Base-by-base conservation (phyloP, 495 filamentous ascomycete genomes). In the Podospora didyma region DNA sequence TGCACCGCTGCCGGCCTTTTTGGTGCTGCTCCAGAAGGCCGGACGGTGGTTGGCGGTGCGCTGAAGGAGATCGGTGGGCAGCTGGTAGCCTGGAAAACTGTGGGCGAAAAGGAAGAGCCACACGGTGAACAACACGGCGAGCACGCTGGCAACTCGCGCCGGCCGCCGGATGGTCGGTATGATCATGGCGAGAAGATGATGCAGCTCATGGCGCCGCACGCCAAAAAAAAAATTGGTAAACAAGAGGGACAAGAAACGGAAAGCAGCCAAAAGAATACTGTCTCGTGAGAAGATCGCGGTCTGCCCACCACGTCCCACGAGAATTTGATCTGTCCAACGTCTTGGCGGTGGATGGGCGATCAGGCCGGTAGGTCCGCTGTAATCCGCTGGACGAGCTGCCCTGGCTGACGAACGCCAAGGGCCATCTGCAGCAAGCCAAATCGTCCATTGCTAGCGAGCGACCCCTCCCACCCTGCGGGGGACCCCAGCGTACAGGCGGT, bases 61-160 rank as follows among this genome's bases (percentile, higher is more conserved):
- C 23, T 52, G 46, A 28, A 57, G 24, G 17, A 53, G 16, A 45
- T 54, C 52, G 58, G 50, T 23, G 45, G 53, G 46, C 11, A 64
- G 23, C 51, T 28, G 28, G 22, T 34, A 23, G 34, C 46, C 24
- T n/a, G 48, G 59, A n/a, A 64, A 26, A 24, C 52, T n/a, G n/a
- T n/a, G n/a, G n/a, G n/a, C 55, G 51, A 42, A 12, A 21, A 61
- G 52, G 51, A 47, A 58, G 22, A 58, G 22, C 51, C 59, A 56
- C 42, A 61, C 26, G 20, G 52, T 58, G 31, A 51, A 48, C 24
- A 61, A 42, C 19, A 55, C 51, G 26, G 55, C 58, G 12, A 64
- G 11, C 24, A 47, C 55, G 26, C 22, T 55, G 42, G 47, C 41
- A 34, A 63, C 22, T 45, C 57, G 55, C 6, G 59, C 51, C 44